These are phyloP conservation scores for Pecoramyces ruminantium DNA, from an alignment of 192 early-diverging fungal genomes.

Conservation along the genomic window DNA sequence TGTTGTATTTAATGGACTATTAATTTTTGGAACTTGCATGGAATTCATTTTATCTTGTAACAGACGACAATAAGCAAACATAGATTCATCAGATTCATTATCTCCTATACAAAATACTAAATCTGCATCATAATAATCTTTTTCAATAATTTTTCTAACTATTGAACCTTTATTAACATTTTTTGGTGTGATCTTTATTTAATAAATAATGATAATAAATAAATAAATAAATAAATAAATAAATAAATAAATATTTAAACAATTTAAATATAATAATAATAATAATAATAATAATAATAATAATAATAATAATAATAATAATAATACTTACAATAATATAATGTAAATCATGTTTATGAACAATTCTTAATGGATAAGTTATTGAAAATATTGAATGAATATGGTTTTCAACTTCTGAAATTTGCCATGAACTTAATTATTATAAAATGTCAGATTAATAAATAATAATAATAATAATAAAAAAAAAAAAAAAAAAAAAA, in stretches of 20 bases:
- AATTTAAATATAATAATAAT: background rate
- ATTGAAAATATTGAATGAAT: conserved; percentile 49
- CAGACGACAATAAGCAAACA: conserved; percentile 31
- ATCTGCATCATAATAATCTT: conserved; percentile 21
- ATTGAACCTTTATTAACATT: conserved; percentile 51
- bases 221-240: no score
- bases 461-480: background rate
- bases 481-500: no score
- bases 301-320: no score
- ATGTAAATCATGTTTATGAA: conserved; percentile 35
- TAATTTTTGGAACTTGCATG: background rate
- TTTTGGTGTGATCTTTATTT: conserved; percentile 50
- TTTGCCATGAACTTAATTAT: conserved; percentile 48
- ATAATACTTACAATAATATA: background rate
- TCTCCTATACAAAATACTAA: conserved; percentile 58
- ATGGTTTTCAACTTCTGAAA: conserved; percentile 70
- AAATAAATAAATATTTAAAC: no score
- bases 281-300: no score
- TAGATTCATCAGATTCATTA: conserved; percentile 62
- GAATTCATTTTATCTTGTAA: background rate
- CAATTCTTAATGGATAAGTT: conserved; percentile 49
- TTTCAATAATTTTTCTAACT: conserved; percentile 35
- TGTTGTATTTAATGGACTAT: background rate
- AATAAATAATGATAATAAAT: background rate
- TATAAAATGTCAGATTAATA: no score